Evolutionary conservation across 148 eudicot species (phyloP), one percentile per base, ranked within the genome.

Genomic region (Cornus suecica): DNA sequence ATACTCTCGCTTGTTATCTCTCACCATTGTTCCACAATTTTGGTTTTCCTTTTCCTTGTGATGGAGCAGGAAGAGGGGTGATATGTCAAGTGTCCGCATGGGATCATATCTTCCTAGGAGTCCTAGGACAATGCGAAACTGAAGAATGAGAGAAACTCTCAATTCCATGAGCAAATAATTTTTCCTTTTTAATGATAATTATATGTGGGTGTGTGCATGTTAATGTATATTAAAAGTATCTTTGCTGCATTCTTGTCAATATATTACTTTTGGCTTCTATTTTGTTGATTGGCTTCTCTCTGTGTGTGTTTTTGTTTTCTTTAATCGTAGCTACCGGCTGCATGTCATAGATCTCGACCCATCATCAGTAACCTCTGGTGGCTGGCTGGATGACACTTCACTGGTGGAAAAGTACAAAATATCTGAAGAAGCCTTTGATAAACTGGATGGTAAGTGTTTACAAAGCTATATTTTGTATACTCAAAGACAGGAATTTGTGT

Each of bases 321-420:
- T 65, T 14, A 70, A 16, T 65, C 9, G 66, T 74, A 94, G 99
- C 80, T 92, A 76, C 62, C 90, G 91, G 80, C 82, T 95, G 79
- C 97, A 92, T 77, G 83, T 95, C 74, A 80, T 92, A 68, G 99
- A 95, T 87, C 91, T 89, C 56, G 97, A 95, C 73, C 99, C 99
- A 31, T 86, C 97, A 69, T 95, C 97, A 25, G 86, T 95, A 27
- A 92, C 97, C 68, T 89, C 97, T 76, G 97, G 97, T 72, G 97
- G 97, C 77, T 94, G 97, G 97, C 86, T 95, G 69, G 99, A 95
- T 64, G 97, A 95, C 84, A 91, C 97, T 23, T 92, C 99, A 25
- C 81, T 88, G 75, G 97, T 95, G 78, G 94, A 92, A 78, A 95
- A 95, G 77, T 95, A 91, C 83, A 82, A 81, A 83, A 92, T 95